These are phyloP conservation scores for Actinomortierella ambigua DNA, from an alignment of 371 early-diverging fungal species.

Conservation along the genomic window DNA sequence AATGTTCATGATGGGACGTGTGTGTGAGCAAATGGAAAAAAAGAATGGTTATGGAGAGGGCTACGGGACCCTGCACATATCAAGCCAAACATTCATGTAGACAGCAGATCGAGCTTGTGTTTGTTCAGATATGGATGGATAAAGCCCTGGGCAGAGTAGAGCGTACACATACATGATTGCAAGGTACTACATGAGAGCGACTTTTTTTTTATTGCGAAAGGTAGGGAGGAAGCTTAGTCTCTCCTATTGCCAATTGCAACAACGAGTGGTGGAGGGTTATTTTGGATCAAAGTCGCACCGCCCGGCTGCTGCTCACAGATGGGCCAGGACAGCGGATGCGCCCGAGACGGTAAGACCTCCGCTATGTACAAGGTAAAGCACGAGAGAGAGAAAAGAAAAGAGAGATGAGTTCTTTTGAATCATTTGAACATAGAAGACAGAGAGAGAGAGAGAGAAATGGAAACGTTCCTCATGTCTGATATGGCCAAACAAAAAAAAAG, in stretches of 20 bases:
- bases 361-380: no score
- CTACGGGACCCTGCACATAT: not conserved
- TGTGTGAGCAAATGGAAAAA: not conserved
- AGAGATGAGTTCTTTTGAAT: not conserved
- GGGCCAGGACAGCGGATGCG: constrained; percentile 55
- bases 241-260: no score
- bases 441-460: not conserved
- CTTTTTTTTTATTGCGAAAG: not conserved
- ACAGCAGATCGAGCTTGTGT: not conserved
- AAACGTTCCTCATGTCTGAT: not conserved
- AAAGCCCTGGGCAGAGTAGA: no score
- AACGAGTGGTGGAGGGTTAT: no score
- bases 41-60: not conserved
- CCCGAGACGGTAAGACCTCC: constrained; percentile 54
- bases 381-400: not conserved
- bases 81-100: not conserved
- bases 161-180: not conserved
- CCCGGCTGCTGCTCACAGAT: no score
- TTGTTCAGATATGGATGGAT: not conserved
- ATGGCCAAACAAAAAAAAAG: not conserved
- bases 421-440: not conserved
- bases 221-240: constrained; percentile 4
- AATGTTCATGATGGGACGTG: no score
- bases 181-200: not conserved
- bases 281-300: no score